Conservation (phyloP, 2,329 filamentous ascomycete genomes). For the Fusarium liriodendri region DNA sequence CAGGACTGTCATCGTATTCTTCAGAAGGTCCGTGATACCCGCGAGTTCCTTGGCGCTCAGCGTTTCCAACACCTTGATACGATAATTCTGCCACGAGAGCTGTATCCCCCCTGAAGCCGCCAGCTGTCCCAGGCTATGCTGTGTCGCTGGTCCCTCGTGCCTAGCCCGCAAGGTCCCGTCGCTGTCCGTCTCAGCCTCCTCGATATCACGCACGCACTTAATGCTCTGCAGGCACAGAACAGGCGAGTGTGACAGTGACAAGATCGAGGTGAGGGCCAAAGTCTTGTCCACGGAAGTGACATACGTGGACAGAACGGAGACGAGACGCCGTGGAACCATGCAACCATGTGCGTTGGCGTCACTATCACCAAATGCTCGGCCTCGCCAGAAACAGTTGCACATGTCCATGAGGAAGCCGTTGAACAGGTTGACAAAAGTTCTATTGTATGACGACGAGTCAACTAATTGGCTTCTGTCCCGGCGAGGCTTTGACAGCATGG, state of each 20-base stretch:
- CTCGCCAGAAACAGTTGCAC: slow-evolving; percentile 85
- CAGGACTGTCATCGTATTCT: slow-evolving; percentile 83
- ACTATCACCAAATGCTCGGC: slow-evolving; percentile 73
- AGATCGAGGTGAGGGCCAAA: slow-evolving; percentile 60
- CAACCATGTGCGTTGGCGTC: slow-evolving; percentile 74
- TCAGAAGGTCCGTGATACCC: slow-evolving; percentile 79
- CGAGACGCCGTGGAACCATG: slow-evolving; percentile 57
- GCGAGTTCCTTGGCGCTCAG: slow-evolving; percentile 72
- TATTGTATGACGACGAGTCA: slow-evolving; percentile 61
- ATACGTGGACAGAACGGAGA: slow-evolving; percentile 60
- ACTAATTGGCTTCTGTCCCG: slow-evolving; percentile 43
- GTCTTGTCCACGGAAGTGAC: slow-evolving; percentile 59
- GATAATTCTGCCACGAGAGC: slow-evolving; percentile 79
- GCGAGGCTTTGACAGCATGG: slow-evolving; percentile 59
- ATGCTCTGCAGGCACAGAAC: slow-evolving; percentile 67
- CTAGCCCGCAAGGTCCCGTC: slow-evolving; percentile 56
- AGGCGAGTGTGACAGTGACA: slow-evolving; percentile 70
- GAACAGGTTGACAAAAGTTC: slow-evolving; percentile 74
- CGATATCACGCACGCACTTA: slow-evolving; percentile 64
- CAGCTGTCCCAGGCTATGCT: slow-evolving; percentile 72
- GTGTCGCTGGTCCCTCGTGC: slow-evolving; percentile 77
- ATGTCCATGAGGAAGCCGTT: slow-evolving; percentile 90
- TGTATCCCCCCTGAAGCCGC: slow-evolving; percentile 73
- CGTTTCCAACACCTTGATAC: slow-evolving; percentile 76
- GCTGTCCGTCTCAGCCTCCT: slow-evolving; percentile 63